phyloP scores from a whole-genome alignment of 352 stramenopile genomes.

The Pythium monospermum region DNA sequence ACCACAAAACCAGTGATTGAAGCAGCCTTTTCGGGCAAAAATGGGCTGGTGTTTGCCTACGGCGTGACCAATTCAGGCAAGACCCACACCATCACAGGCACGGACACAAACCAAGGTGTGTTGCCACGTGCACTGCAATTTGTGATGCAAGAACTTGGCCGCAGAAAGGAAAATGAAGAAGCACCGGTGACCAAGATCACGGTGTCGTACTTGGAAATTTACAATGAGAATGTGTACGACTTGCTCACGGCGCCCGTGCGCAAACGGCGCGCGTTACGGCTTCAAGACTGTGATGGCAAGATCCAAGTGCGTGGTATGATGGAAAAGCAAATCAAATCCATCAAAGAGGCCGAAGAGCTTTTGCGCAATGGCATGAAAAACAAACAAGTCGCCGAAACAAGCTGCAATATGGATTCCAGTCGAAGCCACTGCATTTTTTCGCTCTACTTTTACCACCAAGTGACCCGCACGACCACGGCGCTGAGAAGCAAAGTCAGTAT shows the following conservation, averaged over 20 bases:
- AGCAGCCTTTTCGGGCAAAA: conserved; percentile 78
- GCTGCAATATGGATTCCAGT: conserved; percentile 87
- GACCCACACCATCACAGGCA: conserved; percentile 97
- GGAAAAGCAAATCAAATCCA: conserved; percentile 50
- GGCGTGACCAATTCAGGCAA: conserved; percentile 99
- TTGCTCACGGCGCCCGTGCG: conserved; percentile 68
- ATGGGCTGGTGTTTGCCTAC: conserved; percentile 95
- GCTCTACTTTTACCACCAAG: conserved; percentile 60
- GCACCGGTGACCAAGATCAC: conserved; percentile 44
- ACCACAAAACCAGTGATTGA: conserved; percentile 90
- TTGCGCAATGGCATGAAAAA: conserved; percentile 63
- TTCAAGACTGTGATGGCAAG: conserved; percentile 83
- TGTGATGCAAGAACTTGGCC: conserved; percentile 60
- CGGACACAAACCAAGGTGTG: conserved; percentile 63
- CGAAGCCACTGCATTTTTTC: conserved; percentile 91
- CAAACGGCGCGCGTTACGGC: conserved; percentile 57
- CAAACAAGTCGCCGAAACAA: conserved; percentile 83
- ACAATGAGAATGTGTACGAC: conserved; percentile 98
- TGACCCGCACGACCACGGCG: conserved; percentile 23
- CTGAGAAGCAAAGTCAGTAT: conserved; percentile 81
- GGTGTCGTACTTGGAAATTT: conserved; percentile 97
- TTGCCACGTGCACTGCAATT: conserved; percentile 75
- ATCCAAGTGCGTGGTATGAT: conserved; percentile 85
- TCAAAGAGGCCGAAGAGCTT: conserved; percentile 69
- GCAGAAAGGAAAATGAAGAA: conserved; percentile 36